Evolutionary conservation across 306 rosid genomes (phyloP).

Genomic region (Mucuna pruriens): DNA sequence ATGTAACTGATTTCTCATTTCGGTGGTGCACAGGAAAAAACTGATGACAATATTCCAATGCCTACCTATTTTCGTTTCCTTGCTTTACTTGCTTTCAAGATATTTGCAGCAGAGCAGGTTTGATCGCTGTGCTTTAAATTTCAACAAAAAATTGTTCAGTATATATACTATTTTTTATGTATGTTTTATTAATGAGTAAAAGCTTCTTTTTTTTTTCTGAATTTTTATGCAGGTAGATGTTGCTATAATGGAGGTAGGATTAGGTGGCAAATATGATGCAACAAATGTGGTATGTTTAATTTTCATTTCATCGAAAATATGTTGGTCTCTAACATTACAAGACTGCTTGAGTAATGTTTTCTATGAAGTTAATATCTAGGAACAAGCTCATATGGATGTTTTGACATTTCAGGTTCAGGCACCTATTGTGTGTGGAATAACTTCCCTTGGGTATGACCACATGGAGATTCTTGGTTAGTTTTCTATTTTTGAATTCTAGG

Average conservation of each 20-base stretch:
- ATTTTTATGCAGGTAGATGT: conserved; percentile 79
- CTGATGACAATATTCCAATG: conserved; percentile 74
- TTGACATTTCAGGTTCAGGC: conserved; percentile 54
- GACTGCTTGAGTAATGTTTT: neutral
- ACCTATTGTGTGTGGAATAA: conserved; percentile 88
- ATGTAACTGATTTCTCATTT: conserved; percentile 17
- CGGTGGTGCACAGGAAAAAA: conserved; percentile 57
- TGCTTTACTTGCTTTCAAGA: conserved; percentile 91
- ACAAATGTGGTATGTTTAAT: conserved; percentile 79
- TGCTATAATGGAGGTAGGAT: conserved; percentile 91
- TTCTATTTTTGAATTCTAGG: conserved; percentile 47
- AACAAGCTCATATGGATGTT: conserved; percentile 2
- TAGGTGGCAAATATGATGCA: conserved; percentile 91
- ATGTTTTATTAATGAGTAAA: conserved; percentile 1
- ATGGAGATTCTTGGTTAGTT: conserved; percentile 99
- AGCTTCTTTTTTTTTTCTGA: conserved; percentile 31
- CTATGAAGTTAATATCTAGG: conserved; percentile 34
- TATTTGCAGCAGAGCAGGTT: conserved; percentile 90
- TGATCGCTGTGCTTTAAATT: conserved; percentile 28
- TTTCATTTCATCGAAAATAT: conserved; percentile 25
- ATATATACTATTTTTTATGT: neutral
- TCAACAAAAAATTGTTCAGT: neutral
- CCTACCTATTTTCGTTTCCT: conserved; percentile 90
- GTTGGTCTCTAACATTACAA: neutral
- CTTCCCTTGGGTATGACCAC: conserved; percentile 99